phyloP scores from a whole-genome alignment of 2,329 filamentous ascomycete species.

The Epichloe sibirici region DNA sequence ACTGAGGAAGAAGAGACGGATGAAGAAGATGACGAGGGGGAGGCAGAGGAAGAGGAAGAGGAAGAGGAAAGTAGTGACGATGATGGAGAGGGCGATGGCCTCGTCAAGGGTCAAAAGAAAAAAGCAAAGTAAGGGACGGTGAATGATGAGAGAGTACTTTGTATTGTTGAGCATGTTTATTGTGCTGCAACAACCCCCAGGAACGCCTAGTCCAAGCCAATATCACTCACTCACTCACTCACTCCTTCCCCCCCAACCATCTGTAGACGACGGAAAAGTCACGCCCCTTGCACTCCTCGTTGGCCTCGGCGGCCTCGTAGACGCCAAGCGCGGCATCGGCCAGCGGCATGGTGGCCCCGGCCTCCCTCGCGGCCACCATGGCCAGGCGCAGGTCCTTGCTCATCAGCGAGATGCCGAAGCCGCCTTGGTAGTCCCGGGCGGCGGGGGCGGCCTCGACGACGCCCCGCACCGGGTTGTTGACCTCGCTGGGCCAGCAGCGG shows the following conservation, averaged over 20 bases:
- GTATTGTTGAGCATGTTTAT: no score
- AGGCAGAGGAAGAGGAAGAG: neutral
- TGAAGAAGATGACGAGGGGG: conserved; percentile 34
- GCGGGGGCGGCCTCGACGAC: conserved; percentile 69
- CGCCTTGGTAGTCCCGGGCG: conserved; percentile 61
- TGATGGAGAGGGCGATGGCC: conserved; percentile 30
- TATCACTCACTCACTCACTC: neutral
- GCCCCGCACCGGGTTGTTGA: conserved; percentile 89
- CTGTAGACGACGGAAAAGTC: conserved; percentile 78
- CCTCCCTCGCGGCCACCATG: conserved; percentile 57
- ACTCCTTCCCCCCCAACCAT: conserved; percentile 47
- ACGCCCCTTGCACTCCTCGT: conserved; percentile 50
- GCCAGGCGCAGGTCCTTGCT: conserved; percentile 67
- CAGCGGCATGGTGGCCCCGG: conserved; percentile 52
- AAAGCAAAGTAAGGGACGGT: neutral
- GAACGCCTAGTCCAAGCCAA: neutral
- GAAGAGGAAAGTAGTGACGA: conserved; percentile 33
- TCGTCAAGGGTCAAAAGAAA: conserved; percentile 23
- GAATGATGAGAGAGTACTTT: neutral
- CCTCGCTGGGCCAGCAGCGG: conserved; percentile 88
- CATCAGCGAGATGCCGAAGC: conserved; percentile 69
- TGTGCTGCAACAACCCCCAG: no score
- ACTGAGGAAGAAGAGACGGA: conserved; percentile 41
- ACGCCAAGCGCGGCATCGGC: conserved; percentile 50
- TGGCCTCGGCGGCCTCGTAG: conserved; percentile 53